Evolutionary conservation across 2,329 filamentous ascomycete species (phyloP), one percentile per base, ranked within the genome.

Genomic region (Penicillium sp.): DNA sequence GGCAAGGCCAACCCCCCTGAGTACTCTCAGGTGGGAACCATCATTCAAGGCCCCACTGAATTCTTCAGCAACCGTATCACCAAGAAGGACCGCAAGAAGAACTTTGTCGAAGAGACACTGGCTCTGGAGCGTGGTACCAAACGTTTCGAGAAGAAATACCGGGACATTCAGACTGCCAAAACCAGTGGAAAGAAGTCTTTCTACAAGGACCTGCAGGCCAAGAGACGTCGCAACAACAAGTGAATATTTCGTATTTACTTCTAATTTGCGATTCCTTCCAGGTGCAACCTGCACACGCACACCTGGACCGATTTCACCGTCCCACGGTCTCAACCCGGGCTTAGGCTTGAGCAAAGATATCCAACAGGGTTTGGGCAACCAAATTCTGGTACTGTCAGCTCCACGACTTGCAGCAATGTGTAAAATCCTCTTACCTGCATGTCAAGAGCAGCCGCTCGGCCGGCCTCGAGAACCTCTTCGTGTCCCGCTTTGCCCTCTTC

Each of bases 41-140:
- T 99, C 55, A 83, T 97, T 52, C 88, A 95, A 67, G 92, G 92
- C 1, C 87, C 92, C 1, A 92, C 91, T 1, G 93, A 97, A 68
- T 96, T 88, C 75, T 91, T 87, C 78, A 92, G 83, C 67, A 83
- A 85, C 18, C 85, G 93, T 52, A 81, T 97, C 57, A 86, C 87
- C 53, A 93, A 92, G 72, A 95, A 90, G 75, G 90, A 97, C 64
- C 84, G 90, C 62, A 95, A 95, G 78, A 83, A 83, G 65, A 97
- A 89, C 0, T 86, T 99, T 53, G 84, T 94, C 1, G 90, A 96
- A 59, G 92, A 97, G 69, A 83, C 94, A 3, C 78, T 97, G 63
- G 83, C 86, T 22, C 77, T 81, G 41, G 87, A 91, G 71, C 78
- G 83, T 48, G 73, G 82, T 55, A 86, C 79, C 42, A 81, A 82